Conservation (phyloP, 805 yeast species). For the Candida cerambycidarum region DNA sequence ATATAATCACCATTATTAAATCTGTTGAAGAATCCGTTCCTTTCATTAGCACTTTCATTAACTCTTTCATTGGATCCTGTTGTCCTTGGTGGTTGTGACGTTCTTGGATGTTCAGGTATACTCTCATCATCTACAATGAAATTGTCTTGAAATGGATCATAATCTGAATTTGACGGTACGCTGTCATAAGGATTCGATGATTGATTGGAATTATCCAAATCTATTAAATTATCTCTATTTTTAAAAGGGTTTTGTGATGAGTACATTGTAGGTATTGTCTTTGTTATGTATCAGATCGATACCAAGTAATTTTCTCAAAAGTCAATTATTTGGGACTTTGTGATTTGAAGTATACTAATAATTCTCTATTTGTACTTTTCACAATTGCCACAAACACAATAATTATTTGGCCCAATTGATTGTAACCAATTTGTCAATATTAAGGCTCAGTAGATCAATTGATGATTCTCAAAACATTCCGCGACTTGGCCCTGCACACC, state of each 20-base stretch:
- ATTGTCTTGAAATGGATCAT: slow-evolving; percentile 10
- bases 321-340: too few species aligned
- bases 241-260: slow-evolving; percentile 7
- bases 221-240: slow-evolving; percentile 6
- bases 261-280: not conserved
- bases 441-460: slow-evolving; percentile 4
- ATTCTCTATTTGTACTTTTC: too few species aligned
- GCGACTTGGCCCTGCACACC: too few species aligned
- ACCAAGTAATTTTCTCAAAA: too few species aligned
- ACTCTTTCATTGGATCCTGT: not conserved
- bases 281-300: not conserved
- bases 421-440: too few species aligned
- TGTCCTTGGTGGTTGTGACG: too few species aligned
- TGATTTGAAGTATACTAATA: too few species aligned
- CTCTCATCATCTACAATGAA: slow-evolving; percentile 7
- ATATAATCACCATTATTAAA: slow-evolving; percentile 21
- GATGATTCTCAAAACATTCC: slow-evolving; percentile 1
- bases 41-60: not conserved
- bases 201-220: slow-evolving; percentile 7
- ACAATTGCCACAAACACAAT: too few species aligned
- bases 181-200: slow-evolving; percentile 9
- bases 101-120: too few species aligned
- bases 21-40: slow-evolving; percentile 22
- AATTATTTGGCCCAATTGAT: too few species aligned
- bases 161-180: slow-evolving; percentile 7